phyloP scores from a whole-genome alignment of 2,329 filamentous ascomycete species.

The Nannizzia gypsea region DNA sequence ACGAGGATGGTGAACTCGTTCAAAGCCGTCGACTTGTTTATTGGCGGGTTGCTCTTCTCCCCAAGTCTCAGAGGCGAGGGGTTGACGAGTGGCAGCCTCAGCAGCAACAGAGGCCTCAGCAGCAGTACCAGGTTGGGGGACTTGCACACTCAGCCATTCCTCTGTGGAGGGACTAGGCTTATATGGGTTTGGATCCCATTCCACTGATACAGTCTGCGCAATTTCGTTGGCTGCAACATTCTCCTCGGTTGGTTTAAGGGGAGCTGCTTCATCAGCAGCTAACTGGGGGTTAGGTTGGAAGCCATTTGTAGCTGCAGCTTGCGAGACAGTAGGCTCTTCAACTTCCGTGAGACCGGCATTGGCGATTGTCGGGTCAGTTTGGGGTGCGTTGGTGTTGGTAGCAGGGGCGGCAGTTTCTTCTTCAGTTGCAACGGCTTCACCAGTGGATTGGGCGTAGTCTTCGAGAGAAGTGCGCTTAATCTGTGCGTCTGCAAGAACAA shows the following conservation, averaged over 20 bases:
- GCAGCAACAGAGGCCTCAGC: constrained; percentile 21
- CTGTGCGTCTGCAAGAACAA: constrained; percentile 34
- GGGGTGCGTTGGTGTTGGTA: constrained; percentile 22
- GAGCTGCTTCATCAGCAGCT: constrained; percentile 18
- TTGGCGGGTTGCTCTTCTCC: constrained; percentile 50
- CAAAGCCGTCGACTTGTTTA: constrained; percentile 23
- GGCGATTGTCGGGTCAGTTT: constrained; percentile 48
- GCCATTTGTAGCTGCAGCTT: constrained; percentile 47
- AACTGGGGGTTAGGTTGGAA: constrained; percentile 11
- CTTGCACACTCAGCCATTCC: constrained; percentile 65
- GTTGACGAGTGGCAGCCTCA: neutral
- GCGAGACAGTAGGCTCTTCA: constrained; percentile 38
- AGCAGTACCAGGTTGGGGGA: constrained; percentile 33
- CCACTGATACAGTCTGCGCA: constrained; percentile 31
- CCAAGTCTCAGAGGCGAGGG: constrained; percentile 53
- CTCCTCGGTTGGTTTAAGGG: constrained; percentile 30
- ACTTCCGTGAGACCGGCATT: constrained; percentile 51
- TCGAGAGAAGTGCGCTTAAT: constrained; percentile 40
- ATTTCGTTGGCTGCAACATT: constrained; percentile 34
- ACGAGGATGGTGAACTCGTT: constrained; percentile 26
- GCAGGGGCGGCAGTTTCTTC: constrained; percentile 31
- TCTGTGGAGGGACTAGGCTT: constrained; percentile 44
- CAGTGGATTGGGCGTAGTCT: constrained; percentile 27
- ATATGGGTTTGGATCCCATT: constrained; percentile 42
- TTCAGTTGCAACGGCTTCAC: constrained; percentile 37